Conservation (phyloP, 1,139 yeast species). For the Suhomyces ambrosiae region DNA sequence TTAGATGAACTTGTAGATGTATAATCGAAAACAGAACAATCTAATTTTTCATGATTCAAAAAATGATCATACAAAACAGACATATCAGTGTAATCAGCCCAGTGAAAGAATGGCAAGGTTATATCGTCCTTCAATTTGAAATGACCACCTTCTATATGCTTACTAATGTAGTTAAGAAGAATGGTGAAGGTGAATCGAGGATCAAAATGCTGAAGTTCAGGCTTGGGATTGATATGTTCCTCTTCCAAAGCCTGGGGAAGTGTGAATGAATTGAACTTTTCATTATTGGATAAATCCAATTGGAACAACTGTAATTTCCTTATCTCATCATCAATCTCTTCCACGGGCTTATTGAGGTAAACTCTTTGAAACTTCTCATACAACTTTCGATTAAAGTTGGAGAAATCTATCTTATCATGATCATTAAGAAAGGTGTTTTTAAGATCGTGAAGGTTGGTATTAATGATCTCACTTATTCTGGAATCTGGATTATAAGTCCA, state of each 20-base stretch:
- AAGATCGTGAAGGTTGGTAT: conserved; percentile 5
- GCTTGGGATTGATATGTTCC: conserved; percentile 13
- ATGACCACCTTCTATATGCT: conserved; percentile 1
- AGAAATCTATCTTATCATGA: conserved; percentile 7
- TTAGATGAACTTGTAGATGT: conserved; percentile 17
- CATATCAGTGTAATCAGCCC: conserved; percentile 40
- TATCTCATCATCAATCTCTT: conserved; percentile 7
- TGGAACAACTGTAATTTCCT: conserved; percentile 5
- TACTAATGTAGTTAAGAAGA: conserved; percentile 24
- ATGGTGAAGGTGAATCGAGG: conserved; percentile 37
- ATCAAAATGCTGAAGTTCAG: conserved; percentile 28
- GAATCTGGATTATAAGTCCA: conserved; percentile 11
- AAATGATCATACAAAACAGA: conserved; percentile 26
- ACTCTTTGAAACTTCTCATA: conserved; percentile 6
- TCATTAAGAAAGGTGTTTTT: conserved; percentile 6
- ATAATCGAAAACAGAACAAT: conserved; percentile 28
- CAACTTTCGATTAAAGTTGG: conserved; percentile 9
- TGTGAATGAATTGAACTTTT: conserved; percentile 11
- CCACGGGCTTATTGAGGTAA: conserved; percentile 6
- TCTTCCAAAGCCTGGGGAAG: conserved; percentile 15
- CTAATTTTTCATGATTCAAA: conserved; percentile 18
- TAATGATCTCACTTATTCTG: conserved; percentile 3
- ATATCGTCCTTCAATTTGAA: conserved; percentile 1
- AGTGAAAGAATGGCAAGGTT: conserved; percentile 34
- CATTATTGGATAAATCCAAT: conserved; percentile 11